Percentiles rank a stretch among this genome's conserved stretches.
phyloP scores from a whole-genome alignment of 306 rosid species.

The Malus fusca region DNA sequence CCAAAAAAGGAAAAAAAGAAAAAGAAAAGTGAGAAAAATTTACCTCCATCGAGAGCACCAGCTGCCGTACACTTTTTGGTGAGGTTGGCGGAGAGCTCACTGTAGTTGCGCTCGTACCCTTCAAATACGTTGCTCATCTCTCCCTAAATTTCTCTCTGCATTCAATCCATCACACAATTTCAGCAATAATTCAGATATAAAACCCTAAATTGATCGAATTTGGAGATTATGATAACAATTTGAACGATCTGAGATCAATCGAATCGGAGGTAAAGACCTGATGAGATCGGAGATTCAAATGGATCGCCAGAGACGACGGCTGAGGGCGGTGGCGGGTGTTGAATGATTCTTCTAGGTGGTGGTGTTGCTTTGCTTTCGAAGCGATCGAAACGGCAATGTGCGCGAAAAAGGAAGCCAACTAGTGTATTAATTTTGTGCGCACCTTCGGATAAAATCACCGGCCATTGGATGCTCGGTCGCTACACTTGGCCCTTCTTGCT shows the following conservation, averaged over 20 bases:
- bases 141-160: slow-evolving; percentile 8
- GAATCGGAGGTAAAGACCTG: slow-evolving; percentile 11
- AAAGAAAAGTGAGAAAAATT: not conserved
- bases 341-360: not conserved
- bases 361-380: not conserved
- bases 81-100: slow-evolving; percentile 76
- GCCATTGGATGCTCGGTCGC: no score
- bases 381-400: slow-evolving; percentile 27
- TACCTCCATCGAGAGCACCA: slow-evolving; percentile 75
- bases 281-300: slow-evolving; percentile 12
- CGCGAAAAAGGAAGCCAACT: not conserved
- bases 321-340: slow-evolving; percentile 16
- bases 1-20: not conserved
- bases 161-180: not conserved
- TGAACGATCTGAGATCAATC: not conserved
- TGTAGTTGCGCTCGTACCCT: slow-evolving; percentile 82
- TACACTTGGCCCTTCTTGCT: no score
- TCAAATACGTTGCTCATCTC: slow-evolving; percentile 80
- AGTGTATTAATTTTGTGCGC: not conserved
- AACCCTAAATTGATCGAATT: slow-evolving; percentile 4
- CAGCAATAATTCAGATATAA: not conserved
- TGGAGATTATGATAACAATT: not conserved
- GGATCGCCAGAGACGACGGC: slow-evolving; percentile 20
- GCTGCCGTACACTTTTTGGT: slow-evolving; percentile 59
- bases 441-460: no score